Base-by-base conservation (phyloP, 2,329 filamentous ascomycete species). In the Epicoccum nigrum region DNA sequence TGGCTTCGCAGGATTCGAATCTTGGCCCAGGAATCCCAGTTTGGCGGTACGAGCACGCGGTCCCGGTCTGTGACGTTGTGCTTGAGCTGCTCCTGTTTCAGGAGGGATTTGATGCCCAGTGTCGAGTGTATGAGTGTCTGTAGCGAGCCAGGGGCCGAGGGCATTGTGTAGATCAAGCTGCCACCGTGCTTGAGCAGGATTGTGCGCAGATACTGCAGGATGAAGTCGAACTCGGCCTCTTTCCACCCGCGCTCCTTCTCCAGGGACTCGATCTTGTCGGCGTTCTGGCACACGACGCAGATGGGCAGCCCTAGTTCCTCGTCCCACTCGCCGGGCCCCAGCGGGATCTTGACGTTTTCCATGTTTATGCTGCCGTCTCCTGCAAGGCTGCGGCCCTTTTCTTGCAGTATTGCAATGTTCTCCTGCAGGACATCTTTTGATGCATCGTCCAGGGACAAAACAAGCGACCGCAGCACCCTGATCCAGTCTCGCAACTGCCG, bases 21-120 rank as follows among this genome's bases (percentile, higher is more conserved):
- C 76, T 97, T 99, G 53, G 92, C 92, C 90, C 92, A 97, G 0
- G 92, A 97, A 74, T 99, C 94, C 94, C 94, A 99, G 72, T 97
- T 97, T 13, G 92, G 89, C 1, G 93, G 93, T 0, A 99, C 89
- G 4, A 97, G 81, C 46, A 99, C 92, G 79, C 95, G 95, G 73
- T 96, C 92, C 53, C 93, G 84, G 75, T 94, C 94, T 60, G 95
- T 94, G 54, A 95, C 89, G 64, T 96, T 96, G 71, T 92, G 70
- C 44, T 73, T 68, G 9, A 76, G 60, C 34, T 71, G 62, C 44
- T 73, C 69, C 51, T 74, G 72, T 54, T 73, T 84, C 15, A 95
- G 78, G 16, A 94, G 81, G 17, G 90, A 95, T 54, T 90, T 90
- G 70, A 96, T 92, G 45, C 89, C 90, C 15, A 97, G 81, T 43